These are phyloP conservation scores for Boletus insuetus DNA, from an alignment of 768 basidiomycete genomes.

Conservation along the genomic window DNA sequence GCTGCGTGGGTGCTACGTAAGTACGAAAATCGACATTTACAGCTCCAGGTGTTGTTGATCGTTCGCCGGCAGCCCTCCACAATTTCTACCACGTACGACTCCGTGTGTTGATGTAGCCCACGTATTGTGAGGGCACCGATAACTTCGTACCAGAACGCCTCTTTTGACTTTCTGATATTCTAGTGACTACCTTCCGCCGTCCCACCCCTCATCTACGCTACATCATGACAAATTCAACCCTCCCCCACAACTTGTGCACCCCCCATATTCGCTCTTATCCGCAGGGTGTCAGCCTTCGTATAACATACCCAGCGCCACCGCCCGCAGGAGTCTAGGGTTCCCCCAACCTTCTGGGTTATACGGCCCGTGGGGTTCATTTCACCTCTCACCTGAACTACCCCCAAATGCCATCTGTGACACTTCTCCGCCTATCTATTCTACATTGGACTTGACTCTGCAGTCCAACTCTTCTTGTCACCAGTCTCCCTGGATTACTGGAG, in stretches of 20 bases:
- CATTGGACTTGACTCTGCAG: neutral
- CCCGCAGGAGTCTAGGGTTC: neutral
- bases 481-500: neutral
- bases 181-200: constrained; percentile 5
- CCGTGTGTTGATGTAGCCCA: neutral
- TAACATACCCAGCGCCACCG: neutral
- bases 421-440: neutral
- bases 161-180: neutral
- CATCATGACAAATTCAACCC: neutral
- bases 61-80: constrained; percentile 1
- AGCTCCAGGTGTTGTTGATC: constrained; percentile 5
- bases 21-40: neutral
- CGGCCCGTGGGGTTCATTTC: constrained; percentile 5
- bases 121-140: constrained; percentile 9
- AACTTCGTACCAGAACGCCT: neutral
- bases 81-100: neutral
- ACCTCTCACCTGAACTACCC: neutral
- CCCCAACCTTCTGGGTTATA: neutral
- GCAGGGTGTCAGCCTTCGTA: neutral
- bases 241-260: neutral
- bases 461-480: neutral
- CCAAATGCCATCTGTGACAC: neutral
- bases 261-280: neutral
- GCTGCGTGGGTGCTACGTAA: constrained; percentile 5
- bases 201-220: neutral